These are phyloP conservation scores for Malus hybrid DNA, from an alignment of 331 rosid genomes.

Conservation along the genomic window DNA sequence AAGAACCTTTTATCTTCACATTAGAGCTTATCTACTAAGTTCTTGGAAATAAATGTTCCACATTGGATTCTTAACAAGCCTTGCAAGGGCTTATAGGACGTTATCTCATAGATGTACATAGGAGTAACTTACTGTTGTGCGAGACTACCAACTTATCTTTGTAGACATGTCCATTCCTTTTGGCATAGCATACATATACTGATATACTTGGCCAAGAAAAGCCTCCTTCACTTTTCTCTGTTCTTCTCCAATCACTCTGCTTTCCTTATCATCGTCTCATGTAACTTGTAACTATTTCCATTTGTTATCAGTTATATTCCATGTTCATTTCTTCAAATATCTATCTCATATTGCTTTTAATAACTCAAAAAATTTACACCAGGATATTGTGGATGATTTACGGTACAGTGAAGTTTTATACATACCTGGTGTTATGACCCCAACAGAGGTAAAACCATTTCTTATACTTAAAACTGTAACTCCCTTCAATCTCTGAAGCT, in stretches of 20 bases:
- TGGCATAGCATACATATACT: background rate
- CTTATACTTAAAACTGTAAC: background rate
- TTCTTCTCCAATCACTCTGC: background rate
- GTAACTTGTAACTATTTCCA: background rate
- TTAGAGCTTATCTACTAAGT: background rate
- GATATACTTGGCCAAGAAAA: background rate
- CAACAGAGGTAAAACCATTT: conserved; percentile 69
- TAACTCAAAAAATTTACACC: conserved; percentile 8
- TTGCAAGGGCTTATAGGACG: no score
- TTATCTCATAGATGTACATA: no score
- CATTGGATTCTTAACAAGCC: no score
- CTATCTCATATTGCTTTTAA: conserved; percentile 3
- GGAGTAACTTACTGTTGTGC: no score
- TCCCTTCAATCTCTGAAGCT: background rate
- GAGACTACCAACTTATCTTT: background rate
- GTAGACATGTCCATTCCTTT: background rate
- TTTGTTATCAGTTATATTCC: background rate
- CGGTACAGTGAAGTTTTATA: conserved; percentile 46
- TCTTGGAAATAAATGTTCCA: no score
- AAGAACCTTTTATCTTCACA: background rate
- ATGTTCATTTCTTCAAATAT: background rate
- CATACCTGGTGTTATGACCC: conserved; percentile 92
- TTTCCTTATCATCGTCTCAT: background rate
- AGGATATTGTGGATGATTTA: conserved; percentile 56
- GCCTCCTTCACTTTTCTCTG: background rate